These are phyloP conservation scores for Cladosporium sp. DNA, from an alignment of 2,329 filamentous ascomycete genomes.

Conservation along the genomic window DNA sequence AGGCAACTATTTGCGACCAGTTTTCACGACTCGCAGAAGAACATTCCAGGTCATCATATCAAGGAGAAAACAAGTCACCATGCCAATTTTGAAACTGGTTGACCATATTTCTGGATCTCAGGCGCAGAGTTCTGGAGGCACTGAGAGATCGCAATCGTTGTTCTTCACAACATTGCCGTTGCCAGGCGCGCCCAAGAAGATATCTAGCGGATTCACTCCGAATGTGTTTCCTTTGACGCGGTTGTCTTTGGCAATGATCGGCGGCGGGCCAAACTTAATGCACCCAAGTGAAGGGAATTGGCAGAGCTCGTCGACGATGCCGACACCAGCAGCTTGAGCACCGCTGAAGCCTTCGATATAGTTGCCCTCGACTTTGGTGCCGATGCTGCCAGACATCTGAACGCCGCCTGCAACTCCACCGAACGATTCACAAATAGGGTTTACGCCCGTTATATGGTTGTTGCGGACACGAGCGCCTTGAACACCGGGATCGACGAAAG, in stretches of 20 bases:
- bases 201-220: conserved; percentile 26
- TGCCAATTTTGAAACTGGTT: too few relatives aligned
- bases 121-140: too few relatives aligned
- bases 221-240: conserved; percentile 27
- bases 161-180: conserved; percentile 3
- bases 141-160: conserved; percentile 3
- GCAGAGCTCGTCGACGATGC: conserved; percentile 22
- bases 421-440: neutral
- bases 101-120: too few relatives aligned
- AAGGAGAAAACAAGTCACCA: too few relatives aligned
- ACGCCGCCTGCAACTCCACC: conserved; percentile 22
- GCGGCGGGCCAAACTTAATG: neutral
- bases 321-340: conserved; percentile 18
- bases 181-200: conserved; percentile 2
- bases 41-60: too few relatives aligned
- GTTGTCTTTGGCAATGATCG: conserved; percentile 23
- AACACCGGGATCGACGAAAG: conserved; percentile 31
- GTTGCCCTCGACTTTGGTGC: conserved; percentile 27
- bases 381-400: conserved; percentile 24
- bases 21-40: too few relatives aligned
- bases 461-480: conserved; percentile 25
- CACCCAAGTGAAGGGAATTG: neutral
- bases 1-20: too few relatives aligned
- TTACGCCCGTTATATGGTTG: conserved; percentile 25
- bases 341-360: conserved; percentile 21